Evolutionary conservation across 2,329 filamentous ascomycete genomes (phyloP).

Genomic region (Pestalotiopsis sp.): DNA sequence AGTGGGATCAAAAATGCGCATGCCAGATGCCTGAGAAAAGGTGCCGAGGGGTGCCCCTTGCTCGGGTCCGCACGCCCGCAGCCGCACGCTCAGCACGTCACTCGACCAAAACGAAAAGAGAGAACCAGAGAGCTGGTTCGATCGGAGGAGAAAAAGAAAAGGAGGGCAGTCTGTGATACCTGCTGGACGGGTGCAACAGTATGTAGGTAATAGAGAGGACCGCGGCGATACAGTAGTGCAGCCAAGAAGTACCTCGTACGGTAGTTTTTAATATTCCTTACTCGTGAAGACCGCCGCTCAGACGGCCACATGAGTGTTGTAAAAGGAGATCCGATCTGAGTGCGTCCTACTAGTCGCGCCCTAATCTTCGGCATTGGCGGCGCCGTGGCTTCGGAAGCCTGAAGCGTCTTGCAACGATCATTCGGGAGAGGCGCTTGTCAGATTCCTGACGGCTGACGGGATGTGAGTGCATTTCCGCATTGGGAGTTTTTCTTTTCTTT

Average conservation of each 20-base stretch:
- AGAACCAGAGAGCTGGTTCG: no score
- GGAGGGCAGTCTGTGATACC: no score
- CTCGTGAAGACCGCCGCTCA: not conserved
- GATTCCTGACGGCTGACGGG: not conserved
- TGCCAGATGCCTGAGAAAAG: no score
- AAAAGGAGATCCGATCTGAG: not conserved
- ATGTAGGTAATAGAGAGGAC: not conserved
- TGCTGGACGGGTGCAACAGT: no score
- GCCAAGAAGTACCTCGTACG: not conserved
- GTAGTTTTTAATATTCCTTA: not conserved
- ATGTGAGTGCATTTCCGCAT: not conserved
- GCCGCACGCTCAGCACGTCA: no score
- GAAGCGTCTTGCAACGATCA: no score
- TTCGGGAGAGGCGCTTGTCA: not conserved
- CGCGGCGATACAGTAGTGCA: not conserved
- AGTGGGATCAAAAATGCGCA: not conserved
- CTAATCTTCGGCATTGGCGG: not conserved
- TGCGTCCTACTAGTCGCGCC: not conserved
- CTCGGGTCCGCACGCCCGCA: no score
- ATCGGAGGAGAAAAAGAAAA: no score
- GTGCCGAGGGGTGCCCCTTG: no score
- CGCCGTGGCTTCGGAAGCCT: not conserved
- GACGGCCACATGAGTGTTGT: not conserved
- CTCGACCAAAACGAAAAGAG: no score
- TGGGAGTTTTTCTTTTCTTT: not conserved